A percentile compares a stretch with the other conserved stretches of the same genome.
Conservation (phyloP, 257 asterid genomes). For the Fraxinus pennsylvanica region DNA sequence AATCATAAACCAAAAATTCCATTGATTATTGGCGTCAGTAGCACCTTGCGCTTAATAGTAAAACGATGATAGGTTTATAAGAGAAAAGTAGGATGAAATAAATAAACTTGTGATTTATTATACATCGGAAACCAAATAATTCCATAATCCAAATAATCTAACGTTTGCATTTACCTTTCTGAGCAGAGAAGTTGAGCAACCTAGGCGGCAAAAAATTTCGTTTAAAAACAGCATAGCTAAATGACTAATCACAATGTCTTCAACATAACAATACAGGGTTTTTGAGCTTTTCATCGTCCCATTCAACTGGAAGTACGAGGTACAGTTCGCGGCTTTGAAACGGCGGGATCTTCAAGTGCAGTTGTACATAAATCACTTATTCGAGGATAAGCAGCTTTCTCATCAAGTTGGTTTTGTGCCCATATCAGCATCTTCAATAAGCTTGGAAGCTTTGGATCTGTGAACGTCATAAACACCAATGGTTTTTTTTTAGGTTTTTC, state of each 20-base stretch:
- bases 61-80: too few relatives aligned
- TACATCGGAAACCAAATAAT: not conserved
- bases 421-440: slow-evolving; percentile 48
- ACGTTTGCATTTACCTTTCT: too few relatives aligned
- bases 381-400: slow-evolving; percentile 48
- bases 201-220: too few relatives aligned
- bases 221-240: not conserved
- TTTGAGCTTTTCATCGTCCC: slow-evolving; percentile 5
- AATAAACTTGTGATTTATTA: not conserved
- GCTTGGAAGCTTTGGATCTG: slow-evolving; percentile 58
- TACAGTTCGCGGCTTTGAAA: slow-evolving; percentile 16
- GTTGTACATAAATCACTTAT: slow-evolving; percentile 39
- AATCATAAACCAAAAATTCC: not conserved
- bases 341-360: slow-evolving; percentile 42
- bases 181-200: too few relatives aligned
- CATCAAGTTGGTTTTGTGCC: slow-evolving; percentile 49
- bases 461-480: not conserved
- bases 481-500: too few relatives aligned
- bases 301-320: slow-evolving; percentile 6
- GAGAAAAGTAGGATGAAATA: not conserved
- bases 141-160: not conserved
- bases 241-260: slow-evolving; percentile 9
- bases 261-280: not conserved
- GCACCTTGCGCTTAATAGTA: too few relatives aligned
- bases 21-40: too few relatives aligned